Evolutionary conservation across 1,284 basidiomycete genomes (phyloP), one percentile per base, ranked within the genome.

Genomic region (Apiotrichum sp.): DNA sequence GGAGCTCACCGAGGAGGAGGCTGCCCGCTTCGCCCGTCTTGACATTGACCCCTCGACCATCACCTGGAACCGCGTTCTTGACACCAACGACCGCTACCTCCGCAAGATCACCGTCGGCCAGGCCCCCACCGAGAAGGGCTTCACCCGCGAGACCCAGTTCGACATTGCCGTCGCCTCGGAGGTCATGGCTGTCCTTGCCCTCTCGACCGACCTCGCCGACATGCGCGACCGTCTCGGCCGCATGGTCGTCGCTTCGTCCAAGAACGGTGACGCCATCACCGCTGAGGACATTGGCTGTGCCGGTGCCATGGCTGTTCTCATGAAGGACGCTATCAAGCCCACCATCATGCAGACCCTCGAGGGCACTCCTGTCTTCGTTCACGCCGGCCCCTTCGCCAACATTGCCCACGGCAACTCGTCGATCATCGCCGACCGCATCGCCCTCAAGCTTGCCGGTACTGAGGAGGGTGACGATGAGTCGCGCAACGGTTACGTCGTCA

Each of bases 241-340:
- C 29, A 97, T 97, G 92, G 95, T 98, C 44, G 89, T 98, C 43
- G 96, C 90, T n/a, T 90, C 93, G 7, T 89, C 86, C 79, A 93
- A 90, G 77, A 81, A 80, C 32, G 96, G 95, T 36, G 88, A 93
- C 16, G 84, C 95, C 38, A 82, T 98, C 75, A 98, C 95, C 33
- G 93, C 93, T 22, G 96, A 98, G 74, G 95, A 98, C 75, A 84
- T 98, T 59, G 95, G 95, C 66, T 90, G 90, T 66, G 89, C 92
- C 62, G 95, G 95, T 61, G 95, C 95, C 55, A 84, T 98, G 60
- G 89, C 96, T 13, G 95, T 98, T 49, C 82, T 98, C 59, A 90
- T 98, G 87, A 98, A 98, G 81, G 95, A 98, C 71, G 91, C 96
- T 22, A 95, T 98, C 80, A 98, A 98, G 80, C 95, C 95, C 22